Base-by-base conservation (phyloP, 768 basidiomycete genomes). In the Russula sp. region DNA sequence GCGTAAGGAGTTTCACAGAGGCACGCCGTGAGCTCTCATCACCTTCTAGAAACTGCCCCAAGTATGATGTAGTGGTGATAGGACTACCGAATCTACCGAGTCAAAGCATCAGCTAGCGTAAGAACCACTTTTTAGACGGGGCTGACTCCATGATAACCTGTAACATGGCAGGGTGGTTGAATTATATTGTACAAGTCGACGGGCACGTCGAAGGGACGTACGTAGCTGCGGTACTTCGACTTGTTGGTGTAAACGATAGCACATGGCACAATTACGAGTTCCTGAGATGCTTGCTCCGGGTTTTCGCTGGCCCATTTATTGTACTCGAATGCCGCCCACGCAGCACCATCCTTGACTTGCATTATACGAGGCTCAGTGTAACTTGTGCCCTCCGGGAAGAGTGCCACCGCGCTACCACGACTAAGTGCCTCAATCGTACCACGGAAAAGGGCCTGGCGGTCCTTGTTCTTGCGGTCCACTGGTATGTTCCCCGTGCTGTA, bases 191-290 rank as follows among this genome's bases (percentile, higher is more conserved):
- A n/a, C 8, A 57, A 31, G 18, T 13, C 2, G 52, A n/a, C 20
- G 13, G 18, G 32, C 14, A 42, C n/a, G 20, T 20, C 13, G 35
- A 63, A 22, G 34, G 34, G 22, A 78, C 91, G 76, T 63, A 94
- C 95, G 68, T 84, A 76, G 72, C 93, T 95, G 65, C 95, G 81
- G 72, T 98, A 99, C 77, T 95, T 96, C 40, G 89, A 85, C 75
- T 99, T 98, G 77, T 98, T 87, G 60, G 91, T 93, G 74, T 98
- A 98, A 14, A 93, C 92, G 66, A 99, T 94, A 5, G 91, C 86
- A 22, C 86, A 84, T 7, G 95, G 94, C 44, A 96, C 76, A 66
- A 98, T 82, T 32, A 80, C 77, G 4, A 90, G 80, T 68, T 80
- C 75, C 56, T 64, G 57, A 50, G 59, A 64, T 13, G 63, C 68